Evolutionary conservation across 805 yeast genomes (phyloP), one percentile per base, ranked within the genome.

Genomic region (Allodekkera sacchari): DNA sequence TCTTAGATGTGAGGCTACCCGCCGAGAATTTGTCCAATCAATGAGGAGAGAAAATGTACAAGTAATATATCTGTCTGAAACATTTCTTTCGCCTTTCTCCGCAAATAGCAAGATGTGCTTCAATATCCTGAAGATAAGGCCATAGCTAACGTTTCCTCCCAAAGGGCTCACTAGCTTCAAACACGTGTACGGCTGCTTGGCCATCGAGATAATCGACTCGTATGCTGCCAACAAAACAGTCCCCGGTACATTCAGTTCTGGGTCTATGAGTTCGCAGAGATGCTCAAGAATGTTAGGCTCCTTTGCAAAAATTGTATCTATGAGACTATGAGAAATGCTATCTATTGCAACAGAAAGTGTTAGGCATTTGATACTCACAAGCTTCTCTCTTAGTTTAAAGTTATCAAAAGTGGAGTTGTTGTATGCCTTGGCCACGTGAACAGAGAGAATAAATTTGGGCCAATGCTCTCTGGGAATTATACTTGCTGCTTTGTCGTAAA

Each of bases 141-240:
- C 96, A 54, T 88, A 95, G 38, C 77, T 75, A 24, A 88, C 85
- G 50, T 84, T 84, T 7, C 92, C 96, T 14, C 92, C 84, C 41
- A 87, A 53, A 9, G 83, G 76, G 36, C 85, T 67, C 32, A 87
- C 64, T 15, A 88, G 65, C 42, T 87, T 96, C 30, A 78, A 65
- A 12, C 88, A 78, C 72, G 87, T 80, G 4, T 68, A 67, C 28
- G 74, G 74, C 45, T 74, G 76, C 14, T 69, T 61, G 1, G 94
- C 69, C 5, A 84, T 72, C 39, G 77, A 71, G 39, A 81, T 82
- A 32, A 88, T 61, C 0, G 88, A 71, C 37, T 74, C 71, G 30
- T 77, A 52, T 2, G 89, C 83, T 25, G 77, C 68, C 26, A 68
- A 55, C 36, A 77, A 67, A 2, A 83, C 63, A 2, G 64, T 70